Evolutionary conservation across 2,329 filamentous ascomycete genomes (phyloP).

Genomic region (Aspergillus ibericus): DNA sequence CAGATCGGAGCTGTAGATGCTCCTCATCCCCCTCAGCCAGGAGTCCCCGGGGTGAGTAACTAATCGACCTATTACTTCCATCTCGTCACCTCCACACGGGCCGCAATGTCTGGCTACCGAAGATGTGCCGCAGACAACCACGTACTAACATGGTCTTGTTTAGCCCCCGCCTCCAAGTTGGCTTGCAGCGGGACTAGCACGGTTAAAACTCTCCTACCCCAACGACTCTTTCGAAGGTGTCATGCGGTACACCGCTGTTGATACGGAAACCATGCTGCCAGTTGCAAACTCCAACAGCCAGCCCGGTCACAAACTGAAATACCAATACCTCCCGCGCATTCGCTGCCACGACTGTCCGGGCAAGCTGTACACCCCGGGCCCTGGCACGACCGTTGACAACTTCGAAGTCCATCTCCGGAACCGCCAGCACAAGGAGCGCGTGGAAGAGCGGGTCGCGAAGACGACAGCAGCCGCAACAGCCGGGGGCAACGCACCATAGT

Average conservation of each 20-base stretch:
- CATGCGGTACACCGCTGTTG: slow-evolving; percentile 86
- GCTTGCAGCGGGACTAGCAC: slow-evolving; percentile 72
- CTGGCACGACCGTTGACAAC: slow-evolving; percentile 79
- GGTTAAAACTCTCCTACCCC: slow-evolving; percentile 69
- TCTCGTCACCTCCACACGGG: slow-evolving; percentile 17
- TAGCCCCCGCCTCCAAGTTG: slow-evolving; percentile 85
- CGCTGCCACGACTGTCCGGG: slow-evolving; percentile 89
- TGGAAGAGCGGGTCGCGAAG: slow-evolving; percentile 54
- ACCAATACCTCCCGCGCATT: slow-evolving; percentile 84
- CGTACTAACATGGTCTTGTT: slow-evolving; percentile 16
- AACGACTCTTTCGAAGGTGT: slow-evolving; percentile 82
- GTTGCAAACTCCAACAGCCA: slow-evolving; percentile 54
- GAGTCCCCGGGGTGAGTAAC: slow-evolving; percentile 46
- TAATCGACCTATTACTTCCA: slow-evolving; percentile 22
- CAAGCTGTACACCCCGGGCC: slow-evolving; percentile 89
- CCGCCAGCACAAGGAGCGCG: slow-evolving; percentile 71
- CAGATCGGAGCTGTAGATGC: slow-evolving; percentile 49
- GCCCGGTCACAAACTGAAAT: slow-evolving; percentile 65
- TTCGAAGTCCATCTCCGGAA: slow-evolving; percentile 94
- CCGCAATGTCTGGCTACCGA: slow-evolving; percentile 8
- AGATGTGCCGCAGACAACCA: slow-evolving; percentile 3
- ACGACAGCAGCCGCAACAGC: slow-evolving; percentile 11
- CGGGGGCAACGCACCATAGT: slow-evolving; percentile 13
- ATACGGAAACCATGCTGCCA: slow-evolving; percentile 67
- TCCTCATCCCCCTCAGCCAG: slow-evolving; percentile 43